Evolutionary conservation across 371 early-diverging fungal genomes (phyloP), one percentile per base, ranked within the genome.

Genomic region (Chytridium lagenaria): DNA sequence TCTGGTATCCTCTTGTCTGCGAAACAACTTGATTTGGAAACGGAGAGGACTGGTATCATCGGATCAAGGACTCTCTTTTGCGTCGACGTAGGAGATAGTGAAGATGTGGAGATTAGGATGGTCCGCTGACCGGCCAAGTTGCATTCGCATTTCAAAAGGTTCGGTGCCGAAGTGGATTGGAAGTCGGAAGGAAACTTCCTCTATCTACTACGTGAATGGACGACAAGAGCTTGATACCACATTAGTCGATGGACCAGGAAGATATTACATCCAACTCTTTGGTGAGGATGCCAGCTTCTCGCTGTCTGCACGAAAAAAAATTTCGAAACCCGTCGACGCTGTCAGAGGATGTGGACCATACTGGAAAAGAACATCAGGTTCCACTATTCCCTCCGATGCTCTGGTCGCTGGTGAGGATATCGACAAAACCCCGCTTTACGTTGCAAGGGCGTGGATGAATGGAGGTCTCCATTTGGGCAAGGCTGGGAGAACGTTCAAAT

Each of bases 391-490:
- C 0, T 23, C 7, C 12, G 36, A 38, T 30, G 72, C 72, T 10
- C 22, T 64, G 19, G 31, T 7, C 15, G 50, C 52, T 19, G 72
- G 72, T 16, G 5, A 50, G 36, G 72, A 71, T n/a, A 28, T 51
- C 19, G 34, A 40, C 50, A 66, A 52, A 15, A 36, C 49, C 2
- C 72, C 72, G 38, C 66, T 71, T 7, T 71, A 50, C 67, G 7
- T 28, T 40, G 59, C 59, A 16, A 55, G 70, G 12, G 68, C 68
- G 2, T 34, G 30, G 26, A 50, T 70, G 57, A 61, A 50, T 12
- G 52, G 52, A 1, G 72, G 72, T 1, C 66, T 71, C 7, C 70
- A 70, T 34, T 1, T 70, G 5, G 70, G 70, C 59, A 70, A 70
- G 38, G 38, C 52, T 1, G 34, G 38, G 2, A 1, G 23, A 26